phyloP scores from a whole-genome alignment of 148 eudicot genomes.

The Chenopodium album region DNA sequence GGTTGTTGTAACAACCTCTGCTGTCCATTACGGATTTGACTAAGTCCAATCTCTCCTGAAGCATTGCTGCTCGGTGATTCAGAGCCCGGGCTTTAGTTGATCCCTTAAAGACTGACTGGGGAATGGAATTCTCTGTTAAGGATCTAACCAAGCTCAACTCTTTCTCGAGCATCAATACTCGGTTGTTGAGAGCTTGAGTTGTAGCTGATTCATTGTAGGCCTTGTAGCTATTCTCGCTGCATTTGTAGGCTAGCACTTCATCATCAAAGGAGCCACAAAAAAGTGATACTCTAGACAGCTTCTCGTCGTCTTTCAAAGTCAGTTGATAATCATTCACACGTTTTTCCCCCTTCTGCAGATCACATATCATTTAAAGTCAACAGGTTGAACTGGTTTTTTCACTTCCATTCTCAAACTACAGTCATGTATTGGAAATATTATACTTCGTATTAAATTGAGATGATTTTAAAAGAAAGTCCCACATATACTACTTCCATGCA shows the following conservation, averaged over 20 bases:
- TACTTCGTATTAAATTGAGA: no score
- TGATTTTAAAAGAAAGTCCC: no score
- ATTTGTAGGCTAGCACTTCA: conserved; percentile 1
- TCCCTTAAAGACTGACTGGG: neutral
- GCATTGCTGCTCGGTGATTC: neutral
- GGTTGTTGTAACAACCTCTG: neutral
- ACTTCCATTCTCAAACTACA: no score
- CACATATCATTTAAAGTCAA: no score
- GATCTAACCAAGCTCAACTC: neutral
- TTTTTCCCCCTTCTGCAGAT: no score
- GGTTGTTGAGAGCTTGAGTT: neutral
- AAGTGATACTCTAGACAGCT: no score
- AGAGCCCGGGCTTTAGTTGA: conserved; percentile 3
- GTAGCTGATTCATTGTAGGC: neutral
- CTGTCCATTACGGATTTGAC: conserved; percentile 1
- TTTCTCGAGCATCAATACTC: neutral
- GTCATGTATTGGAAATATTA: no score
- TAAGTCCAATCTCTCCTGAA: neutral
- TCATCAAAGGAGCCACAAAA: neutral
- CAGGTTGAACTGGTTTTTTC: no score
- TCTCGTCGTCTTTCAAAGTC: no score
- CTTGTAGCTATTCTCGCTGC: neutral
- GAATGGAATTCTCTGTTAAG: neutral
- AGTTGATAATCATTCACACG: no score
- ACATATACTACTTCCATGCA: no score